These are phyloP conservation scores for Fusarium illudens DNA, from an alignment of 2,329 filamentous ascomycete genomes.

Conservation along the genomic window DNA sequence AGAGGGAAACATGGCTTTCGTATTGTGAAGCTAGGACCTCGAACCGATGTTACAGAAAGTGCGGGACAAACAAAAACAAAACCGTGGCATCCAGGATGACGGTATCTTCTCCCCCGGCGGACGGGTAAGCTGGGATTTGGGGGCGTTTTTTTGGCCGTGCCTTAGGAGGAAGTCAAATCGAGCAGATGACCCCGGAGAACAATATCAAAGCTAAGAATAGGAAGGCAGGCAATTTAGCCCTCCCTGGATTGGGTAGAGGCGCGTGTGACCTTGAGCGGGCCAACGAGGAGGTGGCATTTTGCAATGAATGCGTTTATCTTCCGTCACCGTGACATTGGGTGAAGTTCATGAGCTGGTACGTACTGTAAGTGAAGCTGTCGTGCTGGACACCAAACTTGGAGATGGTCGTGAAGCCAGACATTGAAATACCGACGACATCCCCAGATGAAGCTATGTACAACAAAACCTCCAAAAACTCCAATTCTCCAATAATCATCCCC, in stretches of 20 bases:
- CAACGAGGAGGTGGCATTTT: slow-evolving; percentile 2
- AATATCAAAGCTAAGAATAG: slow-evolving; percentile 17
- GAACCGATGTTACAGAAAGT: neutral
- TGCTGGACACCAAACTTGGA: neutral
- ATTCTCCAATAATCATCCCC: slow-evolving; percentile 28
- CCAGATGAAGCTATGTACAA: neutral
- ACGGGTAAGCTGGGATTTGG: neutral
- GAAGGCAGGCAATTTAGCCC: too few relatives aligned
- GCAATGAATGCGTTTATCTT: neutral
- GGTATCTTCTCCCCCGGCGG: neutral
- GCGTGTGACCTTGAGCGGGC: slow-evolving; percentile 9
- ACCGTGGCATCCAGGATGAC: slow-evolving; percentile 5
- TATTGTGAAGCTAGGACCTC: neutral
- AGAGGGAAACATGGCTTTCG: neutral
- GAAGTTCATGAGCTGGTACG: neutral
- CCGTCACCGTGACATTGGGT: slow-evolving; percentile 11
- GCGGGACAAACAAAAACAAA: neutral
- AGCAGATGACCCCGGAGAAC: slow-evolving; percentile 30
- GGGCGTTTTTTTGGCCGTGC: slow-evolving; percentile 19
- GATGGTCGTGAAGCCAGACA: neutral
- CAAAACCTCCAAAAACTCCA: neutral
- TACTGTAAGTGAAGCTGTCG: neutral
- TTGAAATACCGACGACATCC: neutral
- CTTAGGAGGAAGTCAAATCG: slow-evolving; percentile 25
- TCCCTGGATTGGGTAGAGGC: neutral